A percentile compares a stretch with the other conserved stretches of the same genome.
phyloP scores from a whole-genome alignment of 2,329 filamentous ascomycete species.

The Helminthosporium solani region DNA sequence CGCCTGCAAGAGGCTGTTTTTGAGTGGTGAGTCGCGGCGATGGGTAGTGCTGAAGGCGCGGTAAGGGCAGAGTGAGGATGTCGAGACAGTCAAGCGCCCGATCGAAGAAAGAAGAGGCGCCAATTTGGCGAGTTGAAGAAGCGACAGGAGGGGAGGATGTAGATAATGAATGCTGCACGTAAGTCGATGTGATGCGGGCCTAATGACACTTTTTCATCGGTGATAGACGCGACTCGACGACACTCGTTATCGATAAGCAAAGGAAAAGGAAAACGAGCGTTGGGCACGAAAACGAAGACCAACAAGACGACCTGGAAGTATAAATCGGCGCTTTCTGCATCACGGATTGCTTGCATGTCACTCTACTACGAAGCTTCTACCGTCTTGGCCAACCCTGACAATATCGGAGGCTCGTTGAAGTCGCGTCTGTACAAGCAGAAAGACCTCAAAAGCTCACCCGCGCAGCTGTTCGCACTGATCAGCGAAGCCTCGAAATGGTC shows the following conservation, averaged over 20 bases:
- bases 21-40: constrained; percentile 2
- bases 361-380: constrained; percentile 90
- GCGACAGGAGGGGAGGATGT: constrained; percentile 8
- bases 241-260: neutral
- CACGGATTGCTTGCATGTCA: constrained; percentile 81
- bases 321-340: too few relatives aligned
- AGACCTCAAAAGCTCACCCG: constrained; percentile 71
- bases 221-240: too few relatives aligned
- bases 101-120: constrained; percentile 24
- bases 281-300: too few relatives aligned
- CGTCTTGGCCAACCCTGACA: constrained; percentile 64
- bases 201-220: too few relatives aligned
- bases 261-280: too few relatives aligned
- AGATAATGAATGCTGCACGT: constrained; percentile 1
- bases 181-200: too few relatives aligned
- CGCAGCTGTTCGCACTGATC: constrained; percentile 83
- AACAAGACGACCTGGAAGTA: too few relatives aligned
- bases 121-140: constrained; percentile 30
- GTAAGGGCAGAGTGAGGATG: constrained; percentile 10
- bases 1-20: constrained; percentile 1
- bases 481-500: constrained; percentile 92
- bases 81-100: constrained; percentile 30
- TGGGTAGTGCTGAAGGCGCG: constrained; percentile 14
- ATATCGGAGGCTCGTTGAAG: constrained; percentile 81
- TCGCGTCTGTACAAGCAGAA: constrained; percentile 77